A percentile compares a stretch with the other conserved stretches of the same genome.
Conservation (phyloP, 2,329 filamentous ascomycete species). For the Stagonosporopsis tanaceti region DNA sequence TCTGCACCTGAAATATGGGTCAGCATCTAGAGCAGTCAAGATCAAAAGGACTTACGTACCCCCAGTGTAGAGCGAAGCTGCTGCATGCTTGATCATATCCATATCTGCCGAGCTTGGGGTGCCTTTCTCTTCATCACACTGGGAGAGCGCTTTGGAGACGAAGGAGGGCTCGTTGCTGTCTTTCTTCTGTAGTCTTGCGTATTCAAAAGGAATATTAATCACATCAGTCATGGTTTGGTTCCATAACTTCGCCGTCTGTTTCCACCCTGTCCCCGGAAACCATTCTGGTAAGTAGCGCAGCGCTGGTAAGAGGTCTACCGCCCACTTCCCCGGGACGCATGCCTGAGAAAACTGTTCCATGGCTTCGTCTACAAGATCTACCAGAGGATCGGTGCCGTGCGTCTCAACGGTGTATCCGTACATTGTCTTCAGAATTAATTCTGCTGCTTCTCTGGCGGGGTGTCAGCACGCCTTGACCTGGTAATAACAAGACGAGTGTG, state of each 20-base stretch:
- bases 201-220: slow-evolving; percentile 51
- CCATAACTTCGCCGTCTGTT: slow-evolving; percentile 30
- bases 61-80: slow-evolving; percentile 52
- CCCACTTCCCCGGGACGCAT: slow-evolving; percentile 54
- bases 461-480: neutral
- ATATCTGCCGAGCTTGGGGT: slow-evolving; percentile 37
- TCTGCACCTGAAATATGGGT: slow-evolving; percentile 40
- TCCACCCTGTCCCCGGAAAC: slow-evolving; percentile 53
- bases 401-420: slow-evolving; percentile 56
- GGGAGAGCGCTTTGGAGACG: slow-evolving; percentile 42
- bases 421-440: slow-evolving; percentile 37
- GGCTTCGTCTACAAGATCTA: slow-evolving; percentile 52
- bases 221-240: slow-evolving; percentile 23
- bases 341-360: slow-evolving; percentile 54
- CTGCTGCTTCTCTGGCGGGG: slow-evolving; percentile 30
- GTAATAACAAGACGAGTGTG: neutral
- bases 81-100: slow-evolving; percentile 50
- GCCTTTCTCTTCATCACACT: slow-evolving; percentile 30
- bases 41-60: slow-evolving; percentile 28
- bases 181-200: slow-evolving; percentile 48
- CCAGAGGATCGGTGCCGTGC: slow-evolving; percentile 52
- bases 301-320: slow-evolving; percentile 56
- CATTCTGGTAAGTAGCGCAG: slow-evolving; percentile 55
- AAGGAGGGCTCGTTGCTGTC: slow-evolving; percentile 45
- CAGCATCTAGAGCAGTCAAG: neutral